Evolutionary conservation across 768 basidiomycete genomes (phyloP), one percentile per base, ranked within the genome.

Genomic region (Strobilomyces echinocephalus): DNA sequence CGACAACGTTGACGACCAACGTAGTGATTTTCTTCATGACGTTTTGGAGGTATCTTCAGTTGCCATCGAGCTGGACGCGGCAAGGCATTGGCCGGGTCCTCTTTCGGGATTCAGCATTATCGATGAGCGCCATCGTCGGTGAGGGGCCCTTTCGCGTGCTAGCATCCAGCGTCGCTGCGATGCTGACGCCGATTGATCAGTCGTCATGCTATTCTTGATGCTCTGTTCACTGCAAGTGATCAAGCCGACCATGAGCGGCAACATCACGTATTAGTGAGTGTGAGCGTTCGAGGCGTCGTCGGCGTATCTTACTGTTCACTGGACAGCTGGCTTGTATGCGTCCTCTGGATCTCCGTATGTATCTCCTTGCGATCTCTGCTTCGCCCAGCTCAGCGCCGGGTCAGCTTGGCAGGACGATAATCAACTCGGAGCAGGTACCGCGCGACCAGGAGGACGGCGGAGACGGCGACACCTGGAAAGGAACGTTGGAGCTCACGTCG

Each of bases 221-320:
- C 60, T 66, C 18, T 55, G 50, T 40, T 45, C 51, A 9, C 33
- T 55, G 18, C 26, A 26, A 5, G 52, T 63, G 8, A 58, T 63
- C 40, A 33, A 50, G 33, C 48, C 46, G n/a, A 34, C 35, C 12
- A 54, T 58, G 53, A 50, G 51, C 8, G 57, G 59, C n/a, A 67
- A 67, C 26, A 43, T 66, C 1, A 49, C 52, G 1, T 66, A 60
- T 46, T 57, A 60, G 65, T 63, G 33, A 20, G 64, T 56, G 10
- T 5, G 33, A 18, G 4, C 24, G 4, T 39, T 28, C 3, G 18
- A 9, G n/a, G 10, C 9, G 24, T 11, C 35, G 16, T 45, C n/a
- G 18, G 33, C 8, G 14, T 26, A 26, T 35, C 52, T 26, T 12
- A 49, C 33, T 3, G 8, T 34, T 35, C 12, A 4, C 43, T 50